Base-by-base conservation (phyloP, 345 rosid genomes). In the Turnera subulata region DNA sequence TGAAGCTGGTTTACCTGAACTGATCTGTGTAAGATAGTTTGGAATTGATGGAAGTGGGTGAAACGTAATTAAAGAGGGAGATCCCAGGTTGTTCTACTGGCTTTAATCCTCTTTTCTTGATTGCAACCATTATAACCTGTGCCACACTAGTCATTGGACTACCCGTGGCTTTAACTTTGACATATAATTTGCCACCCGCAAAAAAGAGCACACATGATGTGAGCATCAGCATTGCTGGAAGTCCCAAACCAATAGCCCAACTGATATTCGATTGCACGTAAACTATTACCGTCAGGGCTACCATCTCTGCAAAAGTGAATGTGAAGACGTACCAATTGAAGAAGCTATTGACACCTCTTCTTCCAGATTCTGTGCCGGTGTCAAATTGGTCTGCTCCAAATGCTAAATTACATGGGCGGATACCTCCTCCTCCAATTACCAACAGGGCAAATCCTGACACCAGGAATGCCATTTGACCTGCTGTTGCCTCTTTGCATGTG, bases 11-110 rank as follows among this genome's bases (percentile, higher is more conserved):
- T 46, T 63, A 79, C 79, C 79, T 77, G 75, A 80, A 78, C 20
- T 80, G 85, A 56, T 72, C 55, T 5, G 82, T 77, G 46, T 80
- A 70, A 23, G 78, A 44, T 38, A 80, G 82, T 46, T 64, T 75
- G 22, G 67, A 48, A 53, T 80, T 80, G 54, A 80, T 70, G 14
- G 85, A 69, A 12, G 43, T n/a, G 6, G 76, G 54, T 24, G 76
- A 70, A 16, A 70, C 52, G n/a, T 61, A 73, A 16, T 59, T 75
- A 51, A 54, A 66, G 16, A 77, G 82, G 20, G 80, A 77, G 11
- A 56, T 39, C 53, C 61, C 50, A 23, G 80, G 76, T 44, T 72
- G 78, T 32, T 71, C 67, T 0, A 59, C 68, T 15, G 43, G 54
- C 50, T 58, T 58, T 22, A 75, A 33, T 15, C 38, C 53, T 6